Percentiles rank a stretch among this genome's conserved stretches.
Conservation (phyloP, 2,329 filamentous ascomycete species). For the Trichoderma guizhouense region DNA sequence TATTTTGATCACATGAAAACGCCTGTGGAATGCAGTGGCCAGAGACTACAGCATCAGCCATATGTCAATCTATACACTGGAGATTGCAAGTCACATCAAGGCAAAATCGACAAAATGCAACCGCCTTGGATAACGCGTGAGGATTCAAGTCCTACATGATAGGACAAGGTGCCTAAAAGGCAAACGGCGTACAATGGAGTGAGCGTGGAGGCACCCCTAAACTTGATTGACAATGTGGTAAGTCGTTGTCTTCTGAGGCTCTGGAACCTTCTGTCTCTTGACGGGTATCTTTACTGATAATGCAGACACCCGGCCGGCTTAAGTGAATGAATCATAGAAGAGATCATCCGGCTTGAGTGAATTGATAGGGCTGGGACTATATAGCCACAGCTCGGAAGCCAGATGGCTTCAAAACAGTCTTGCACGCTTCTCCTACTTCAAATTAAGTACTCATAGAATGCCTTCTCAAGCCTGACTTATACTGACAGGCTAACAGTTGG, state of each 20-base stretch:
- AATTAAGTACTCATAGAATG: neutral
- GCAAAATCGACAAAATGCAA: neutral
- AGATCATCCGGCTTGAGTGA: neutral
- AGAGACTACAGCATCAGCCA: neutral
- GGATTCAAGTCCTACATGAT: neutral
- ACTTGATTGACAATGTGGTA: neutral
- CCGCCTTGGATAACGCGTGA: neutral
- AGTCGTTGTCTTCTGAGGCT: neutral
- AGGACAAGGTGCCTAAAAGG: neutral
- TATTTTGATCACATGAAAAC: neutral
- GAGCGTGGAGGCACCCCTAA: neutral
- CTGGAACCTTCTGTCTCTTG: neutral
- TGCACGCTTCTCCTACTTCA: too few species aligned
- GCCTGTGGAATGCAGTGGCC: neutral
- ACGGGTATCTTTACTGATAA: neutral
- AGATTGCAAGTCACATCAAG: neutral
- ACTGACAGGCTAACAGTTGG: neutral
- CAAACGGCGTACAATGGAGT: neutral
- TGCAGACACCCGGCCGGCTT: neutral
- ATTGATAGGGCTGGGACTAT: neutral
- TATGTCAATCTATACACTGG: neutral
- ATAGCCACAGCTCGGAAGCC: too few species aligned
- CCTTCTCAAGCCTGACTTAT: neutral
- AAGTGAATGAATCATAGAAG: too few species aligned
- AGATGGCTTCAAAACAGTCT: too few species aligned